A percentile compares a stretch with the other conserved stretches of the same genome.
Conservation (phyloP, 2,329 filamentous ascomycete genomes). For the Trichophyton rubrum region DNA sequence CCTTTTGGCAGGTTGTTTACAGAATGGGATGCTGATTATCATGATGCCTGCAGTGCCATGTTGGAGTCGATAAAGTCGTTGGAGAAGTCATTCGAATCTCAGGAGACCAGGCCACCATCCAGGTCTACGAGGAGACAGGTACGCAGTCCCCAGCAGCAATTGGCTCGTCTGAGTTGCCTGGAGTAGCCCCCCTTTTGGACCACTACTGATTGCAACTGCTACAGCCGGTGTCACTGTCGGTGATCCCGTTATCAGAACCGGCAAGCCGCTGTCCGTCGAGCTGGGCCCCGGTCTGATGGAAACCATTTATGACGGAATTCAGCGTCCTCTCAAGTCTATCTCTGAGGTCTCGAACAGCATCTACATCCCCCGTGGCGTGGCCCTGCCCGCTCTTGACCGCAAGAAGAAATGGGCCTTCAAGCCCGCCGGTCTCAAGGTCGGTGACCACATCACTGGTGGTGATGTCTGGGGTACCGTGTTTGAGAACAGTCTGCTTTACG, state of each 20-base stretch:
- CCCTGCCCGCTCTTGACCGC: conserved; percentile 76
- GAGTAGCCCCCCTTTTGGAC: neutral
- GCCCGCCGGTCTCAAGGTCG: conserved; percentile 71
- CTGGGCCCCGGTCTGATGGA: conserved; percentile 94
- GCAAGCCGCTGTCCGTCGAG: conserved; percentile 94
- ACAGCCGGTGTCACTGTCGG: conserved; percentile 82
- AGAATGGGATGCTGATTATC: conserved; percentile 2
- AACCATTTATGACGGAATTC: conserved; percentile 99
- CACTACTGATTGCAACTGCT: no score
- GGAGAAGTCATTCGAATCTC: conserved; percentile 98
- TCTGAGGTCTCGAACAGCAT: conserved; percentile 68
- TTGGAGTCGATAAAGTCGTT: conserved; percentile 81
- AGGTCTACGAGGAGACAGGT: conserved; percentile 99
- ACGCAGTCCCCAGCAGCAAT: conserved; percentile 22
- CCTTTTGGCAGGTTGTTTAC: neutral
- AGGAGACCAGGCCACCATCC: conserved; percentile 87
- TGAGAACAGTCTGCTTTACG: conserved; percentile 88
- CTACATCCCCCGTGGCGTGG: conserved; percentile 92
- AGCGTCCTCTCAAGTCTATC: conserved; percentile 83
- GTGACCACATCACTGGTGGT: conserved; percentile 91
- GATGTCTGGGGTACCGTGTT: conserved; percentile 91
- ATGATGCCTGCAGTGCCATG: conserved; percentile 53
- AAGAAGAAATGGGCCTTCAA: conserved; percentile 94
- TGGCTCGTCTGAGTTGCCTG: neutral
- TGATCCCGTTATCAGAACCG: conserved; percentile 79